Conservation (phyloP, 441 rosid species). For the Codiaeum variegatum region DNA sequence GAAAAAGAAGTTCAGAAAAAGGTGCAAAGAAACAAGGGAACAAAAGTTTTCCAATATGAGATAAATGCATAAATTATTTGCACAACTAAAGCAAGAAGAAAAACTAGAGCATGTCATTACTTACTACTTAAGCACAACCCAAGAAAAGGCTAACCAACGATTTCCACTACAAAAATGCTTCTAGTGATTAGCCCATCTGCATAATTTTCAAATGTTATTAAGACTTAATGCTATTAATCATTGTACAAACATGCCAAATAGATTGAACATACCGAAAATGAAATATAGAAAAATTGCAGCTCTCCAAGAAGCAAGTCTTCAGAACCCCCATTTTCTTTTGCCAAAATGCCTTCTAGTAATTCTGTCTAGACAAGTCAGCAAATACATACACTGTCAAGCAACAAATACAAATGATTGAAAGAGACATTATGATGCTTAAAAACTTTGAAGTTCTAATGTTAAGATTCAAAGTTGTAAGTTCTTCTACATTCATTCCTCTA, state of each 20-base stretch:
- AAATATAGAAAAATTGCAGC: constrained; percentile 75
- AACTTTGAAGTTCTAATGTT: constrained; percentile 34
- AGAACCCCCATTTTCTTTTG: constrained; percentile 54
- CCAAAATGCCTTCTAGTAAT: constrained; percentile 54
- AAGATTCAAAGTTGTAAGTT: constrained; percentile 80
- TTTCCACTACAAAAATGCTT: constrained; percentile 89
- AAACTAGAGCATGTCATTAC: constrained; percentile 24
- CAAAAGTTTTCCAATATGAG: background rate
- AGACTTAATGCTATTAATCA: constrained; percentile 11
- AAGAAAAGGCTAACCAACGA: constrained; percentile 78
- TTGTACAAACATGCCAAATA: constrained; percentile 8
- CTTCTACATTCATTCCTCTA: constrained; percentile 55
- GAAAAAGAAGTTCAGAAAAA: background rate
- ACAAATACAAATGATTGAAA: constrained; percentile 9
- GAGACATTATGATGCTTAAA: constrained; percentile 12
- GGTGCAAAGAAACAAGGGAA: background rate
- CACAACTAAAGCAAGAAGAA: background rate
- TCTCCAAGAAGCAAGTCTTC: constrained; percentile 88
- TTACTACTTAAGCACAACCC: constrained; percentile 82
- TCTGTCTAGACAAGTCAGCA: constrained; percentile 45
- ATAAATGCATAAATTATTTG: background rate
- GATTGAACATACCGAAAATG: constrained; percentile 64
- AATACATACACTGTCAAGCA: constrained; percentile 12
- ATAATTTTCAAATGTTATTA: constrained; percentile 20
- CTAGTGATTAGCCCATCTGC: constrained; percentile 97